Conservation (phyloP, 495 filamentous ascomycete species). For the Tuber magnatum region DNA sequence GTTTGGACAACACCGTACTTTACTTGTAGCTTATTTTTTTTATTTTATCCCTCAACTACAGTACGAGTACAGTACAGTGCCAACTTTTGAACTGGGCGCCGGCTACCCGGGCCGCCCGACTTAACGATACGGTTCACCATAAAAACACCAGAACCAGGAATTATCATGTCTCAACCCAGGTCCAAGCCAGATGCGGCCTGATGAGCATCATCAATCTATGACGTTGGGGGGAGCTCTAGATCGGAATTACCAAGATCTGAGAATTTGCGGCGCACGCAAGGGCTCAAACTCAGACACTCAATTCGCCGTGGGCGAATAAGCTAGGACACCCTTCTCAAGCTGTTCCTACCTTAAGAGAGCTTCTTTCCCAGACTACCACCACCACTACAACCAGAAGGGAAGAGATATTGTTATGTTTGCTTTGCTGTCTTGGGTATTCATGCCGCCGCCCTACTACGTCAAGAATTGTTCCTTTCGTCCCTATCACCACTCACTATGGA, state of each 20-base stretch:
- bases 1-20: background rate
- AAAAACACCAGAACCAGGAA: background rate
- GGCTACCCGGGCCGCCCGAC: background rate
- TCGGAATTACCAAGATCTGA: background rate
- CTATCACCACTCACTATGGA: background rate
- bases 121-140: background rate
- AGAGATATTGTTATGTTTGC: background rate
- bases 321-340: background rate
- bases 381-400: background rate
- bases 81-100: background rate
- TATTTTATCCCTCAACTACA: too few species aligned
- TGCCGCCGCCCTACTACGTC: background rate
- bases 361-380: background rate
- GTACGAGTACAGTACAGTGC: too few species aligned
- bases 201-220: background rate
- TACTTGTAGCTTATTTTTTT: background rate
- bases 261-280: background rate
- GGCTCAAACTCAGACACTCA: background rate
- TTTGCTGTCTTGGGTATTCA: background rate
- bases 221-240: background rate
- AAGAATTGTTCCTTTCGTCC: background rate
- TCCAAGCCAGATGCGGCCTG: background rate
- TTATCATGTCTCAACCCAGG: background rate
- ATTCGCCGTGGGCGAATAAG: background rate
- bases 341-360: background rate